phyloP scores from a whole-genome alignment of 177 flowering plant genomes.

The Vitis hybrid region DNA sequence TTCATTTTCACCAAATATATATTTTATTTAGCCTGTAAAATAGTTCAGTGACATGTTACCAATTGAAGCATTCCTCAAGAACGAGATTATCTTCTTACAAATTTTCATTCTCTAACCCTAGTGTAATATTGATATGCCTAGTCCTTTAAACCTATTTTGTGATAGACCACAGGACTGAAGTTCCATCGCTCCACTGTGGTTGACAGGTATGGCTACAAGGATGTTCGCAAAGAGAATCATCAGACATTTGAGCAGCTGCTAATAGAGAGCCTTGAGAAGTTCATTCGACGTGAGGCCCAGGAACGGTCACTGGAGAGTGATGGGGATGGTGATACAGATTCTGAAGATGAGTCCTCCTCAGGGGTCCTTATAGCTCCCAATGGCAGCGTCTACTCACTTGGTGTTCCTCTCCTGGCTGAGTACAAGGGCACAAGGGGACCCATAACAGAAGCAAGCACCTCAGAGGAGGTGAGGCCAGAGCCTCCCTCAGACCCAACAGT shows the following conservation, averaged over 20 bases:
- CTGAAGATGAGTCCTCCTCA: conserved; percentile 55
- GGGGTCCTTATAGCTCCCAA: conserved; percentile 70
- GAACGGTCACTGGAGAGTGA: conserved; percentile 90
- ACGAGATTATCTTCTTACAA: no score
- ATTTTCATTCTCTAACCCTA: no score
- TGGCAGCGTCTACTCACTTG: conserved; percentile 85
- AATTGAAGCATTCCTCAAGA: no score
- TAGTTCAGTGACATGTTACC: no score
- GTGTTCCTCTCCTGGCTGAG: conserved; percentile 73
- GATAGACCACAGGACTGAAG: not conserved
- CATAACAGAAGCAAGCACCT: conserved; percentile 62
- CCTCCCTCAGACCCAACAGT: conserved; percentile 24
- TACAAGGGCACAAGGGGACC: conserved; percentile 25
- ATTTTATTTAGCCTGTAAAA: no score
- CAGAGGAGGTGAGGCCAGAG: conserved; percentile 35
- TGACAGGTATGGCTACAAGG: conserved; percentile 97
- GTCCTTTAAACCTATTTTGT: no score
- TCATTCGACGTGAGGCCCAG: conserved; percentile 92
- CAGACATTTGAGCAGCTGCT: conserved; percentile 90
- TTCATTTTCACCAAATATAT: no score
- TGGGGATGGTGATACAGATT: conserved; percentile 67
- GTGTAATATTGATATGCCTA: no score
- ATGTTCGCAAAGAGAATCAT: conserved; percentile 90
- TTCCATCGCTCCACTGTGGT: conserved; percentile 1
- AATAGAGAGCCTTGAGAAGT: conserved; percentile 97